Percentiles rank a stretch among this genome's conserved stretches.
Conservation (phyloP, 208 protist genomes). For the Acanthamoeba lenticulata region DNA sequence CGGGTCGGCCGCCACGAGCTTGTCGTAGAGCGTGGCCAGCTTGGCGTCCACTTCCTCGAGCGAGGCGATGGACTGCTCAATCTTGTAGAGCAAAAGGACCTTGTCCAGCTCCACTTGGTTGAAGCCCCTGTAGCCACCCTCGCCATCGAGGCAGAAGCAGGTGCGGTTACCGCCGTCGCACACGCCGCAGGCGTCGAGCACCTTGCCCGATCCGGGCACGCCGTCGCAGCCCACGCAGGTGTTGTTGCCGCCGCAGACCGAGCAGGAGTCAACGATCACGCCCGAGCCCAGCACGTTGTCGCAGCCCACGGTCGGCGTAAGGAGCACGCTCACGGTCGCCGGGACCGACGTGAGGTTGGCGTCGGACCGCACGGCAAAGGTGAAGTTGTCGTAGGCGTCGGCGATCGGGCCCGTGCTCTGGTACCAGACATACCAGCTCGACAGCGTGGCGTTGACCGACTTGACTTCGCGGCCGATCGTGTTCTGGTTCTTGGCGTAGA, state of each 20-base stretch:
- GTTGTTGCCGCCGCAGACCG: neutral
- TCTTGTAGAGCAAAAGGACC: slow-evolving; percentile 19
- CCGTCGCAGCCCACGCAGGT: slow-evolving; percentile 50
- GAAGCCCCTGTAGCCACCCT: slow-evolving; percentile 26
- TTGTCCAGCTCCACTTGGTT: neutral
- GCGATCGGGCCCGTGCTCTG: slow-evolving; percentile 33
- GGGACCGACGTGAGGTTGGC: neutral
- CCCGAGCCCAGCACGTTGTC: neutral
- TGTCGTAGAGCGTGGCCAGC: neutral
- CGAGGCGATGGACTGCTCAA: slow-evolving; percentile 29
- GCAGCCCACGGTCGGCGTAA: slow-evolving; percentile 1
- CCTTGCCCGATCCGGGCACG: slow-evolving; percentile 40
- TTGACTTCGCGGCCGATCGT: neutral
- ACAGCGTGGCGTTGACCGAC: neutral
- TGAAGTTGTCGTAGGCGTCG: neutral
- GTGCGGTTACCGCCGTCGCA: slow-evolving; percentile 1
- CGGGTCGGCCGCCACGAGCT: neutral
- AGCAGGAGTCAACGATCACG: neutral
- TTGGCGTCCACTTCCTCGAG: slow-evolving; percentile 46
- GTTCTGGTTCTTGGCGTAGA: neutral
- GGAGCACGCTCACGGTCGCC: neutral
- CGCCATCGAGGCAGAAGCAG: slow-evolving; percentile 37
- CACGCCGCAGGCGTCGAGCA: neutral
- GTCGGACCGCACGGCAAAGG: neutral
- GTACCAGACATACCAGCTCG: neutral